Conservation (phyloP, 208 protist species). For the Leishmania lainsoni region DNA sequence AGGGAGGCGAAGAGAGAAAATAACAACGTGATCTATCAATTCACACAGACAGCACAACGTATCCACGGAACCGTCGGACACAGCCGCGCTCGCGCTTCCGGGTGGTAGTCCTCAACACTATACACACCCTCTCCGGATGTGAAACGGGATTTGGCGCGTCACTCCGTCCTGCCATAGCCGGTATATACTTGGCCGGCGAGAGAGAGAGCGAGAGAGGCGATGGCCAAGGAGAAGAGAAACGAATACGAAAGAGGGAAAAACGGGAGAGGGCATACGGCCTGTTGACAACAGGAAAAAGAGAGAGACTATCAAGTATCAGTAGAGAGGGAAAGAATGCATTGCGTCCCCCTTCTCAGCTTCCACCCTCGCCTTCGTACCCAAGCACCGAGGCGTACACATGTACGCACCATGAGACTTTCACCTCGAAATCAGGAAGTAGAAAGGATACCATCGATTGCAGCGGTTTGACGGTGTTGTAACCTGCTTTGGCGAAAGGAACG, state of each 20-base stretch:
- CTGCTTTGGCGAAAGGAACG: neutral
- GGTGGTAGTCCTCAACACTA: too few species aligned
- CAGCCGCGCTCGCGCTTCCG: neutral
- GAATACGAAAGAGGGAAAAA: neutral
- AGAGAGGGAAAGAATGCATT: neutral
- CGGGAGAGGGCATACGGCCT: neutral
- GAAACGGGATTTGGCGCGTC: neutral
- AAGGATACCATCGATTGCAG: neutral
- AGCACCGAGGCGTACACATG: neutral
- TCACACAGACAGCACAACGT: neutral
- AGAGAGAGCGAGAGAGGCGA: neutral
- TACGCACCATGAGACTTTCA: neutral
- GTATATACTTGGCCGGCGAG: neutral
- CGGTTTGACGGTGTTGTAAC: neutral
- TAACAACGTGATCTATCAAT: neutral
- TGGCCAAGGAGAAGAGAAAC: neutral
- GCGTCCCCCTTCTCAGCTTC: neutral
- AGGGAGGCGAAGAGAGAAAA: neutral
- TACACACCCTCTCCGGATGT: neutral
- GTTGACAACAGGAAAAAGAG: neutral
- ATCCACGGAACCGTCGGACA: neutral
- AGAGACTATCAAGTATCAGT: neutral
- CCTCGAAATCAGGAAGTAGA: neutral
- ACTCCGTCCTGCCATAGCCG: neutral
- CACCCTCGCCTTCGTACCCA: neutral